Base-by-base conservation (phyloP, 345 rosid genomes). In the Garcia nutans region DNA sequence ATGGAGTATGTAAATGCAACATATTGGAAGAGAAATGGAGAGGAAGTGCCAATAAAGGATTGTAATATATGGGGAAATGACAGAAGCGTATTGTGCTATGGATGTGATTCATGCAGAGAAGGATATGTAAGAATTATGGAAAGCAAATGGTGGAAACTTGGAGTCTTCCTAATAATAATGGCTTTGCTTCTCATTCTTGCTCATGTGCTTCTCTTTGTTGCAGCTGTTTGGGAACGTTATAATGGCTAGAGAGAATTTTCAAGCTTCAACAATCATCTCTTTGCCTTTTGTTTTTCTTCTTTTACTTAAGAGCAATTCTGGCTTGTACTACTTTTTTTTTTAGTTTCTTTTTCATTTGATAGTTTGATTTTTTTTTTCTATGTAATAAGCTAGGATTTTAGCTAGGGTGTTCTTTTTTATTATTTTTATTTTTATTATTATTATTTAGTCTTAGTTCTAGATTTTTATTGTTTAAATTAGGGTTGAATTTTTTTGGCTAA, bases 61-160 rank as follows among this genome's bases (percentile, higher is more conserved):
- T 93, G 98, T 28, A 80, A 82, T 17, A n/a, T 47, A 12, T 93
- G 93, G 97, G 75, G 44, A 28, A 91, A 93, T 45, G 82, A 87
- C 50, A 59, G 65, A 72, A 77, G 72, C 50, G 55, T 67, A 3
- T 73, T 91, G 70, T 93, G 98, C 65, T 90, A 87, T 76, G 81
- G 86, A 22, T 93, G 97, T 82, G 77, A 68, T 24, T 52, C 89
- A 47, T 93, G 97, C 69, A 89, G 79, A 73, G 50, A 73, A 12
- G 98, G 98, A 1, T 91, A 84, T 76, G 63, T 86, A 19, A 85
- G 54, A 65, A 80, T 84, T 9, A 58, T 91, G 66, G 68, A 84
- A 44, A 79, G 70, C 83, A 93, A 89, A 82, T 91, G 98, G 98
- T 74, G 84, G 91, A 89, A 79, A 65, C 87, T 93, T 0, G 98